A percentile compares a stretch with the other conserved stretches of the same genome.
phyloP scores from a whole-genome alignment of 345 rosid genomes.

The Anacardium occidentale region DNA sequence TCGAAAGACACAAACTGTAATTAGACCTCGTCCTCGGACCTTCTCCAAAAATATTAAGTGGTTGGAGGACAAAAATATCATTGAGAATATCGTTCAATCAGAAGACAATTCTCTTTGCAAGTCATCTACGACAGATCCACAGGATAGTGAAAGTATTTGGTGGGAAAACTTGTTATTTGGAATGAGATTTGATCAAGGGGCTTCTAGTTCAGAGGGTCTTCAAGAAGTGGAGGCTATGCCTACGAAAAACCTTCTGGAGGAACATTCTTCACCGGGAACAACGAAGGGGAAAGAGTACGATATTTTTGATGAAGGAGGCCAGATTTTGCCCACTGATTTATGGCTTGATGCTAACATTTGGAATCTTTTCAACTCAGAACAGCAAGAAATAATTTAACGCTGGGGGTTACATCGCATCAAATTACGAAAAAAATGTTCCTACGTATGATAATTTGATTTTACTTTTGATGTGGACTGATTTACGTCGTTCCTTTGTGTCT shows the following conservation, averaged over 20 bases:
- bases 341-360: not conserved
- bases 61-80: not conserved
- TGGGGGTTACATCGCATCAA: too few relatives aligned
- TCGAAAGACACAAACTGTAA: constrained; percentile 1
- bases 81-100: not conserved
- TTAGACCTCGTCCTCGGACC: constrained; percentile 29
- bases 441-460: too few relatives aligned
- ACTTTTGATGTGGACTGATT: too few relatives aligned
- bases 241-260: not conserved
- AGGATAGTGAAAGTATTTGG: not conserved
- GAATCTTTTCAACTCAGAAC: not conserved
- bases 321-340: not conserved
- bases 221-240: not conserved
- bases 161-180: constrained; percentile 4
- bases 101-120: not conserved
- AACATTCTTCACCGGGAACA: not conserved
- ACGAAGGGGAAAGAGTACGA: not conserved
- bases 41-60: not conserved
- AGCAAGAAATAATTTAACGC: not conserved
- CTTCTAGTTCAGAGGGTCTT: not conserved
- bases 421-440: too few relatives aligned
- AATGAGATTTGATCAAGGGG: not conserved
- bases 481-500: too few relatives aligned
- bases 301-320: not conserved
- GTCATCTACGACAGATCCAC: too few relatives aligned